Evolutionary conservation across 2,329 filamentous ascomycete species (phyloP).

Genomic region (Penicillium sclerotiorum): DNA sequence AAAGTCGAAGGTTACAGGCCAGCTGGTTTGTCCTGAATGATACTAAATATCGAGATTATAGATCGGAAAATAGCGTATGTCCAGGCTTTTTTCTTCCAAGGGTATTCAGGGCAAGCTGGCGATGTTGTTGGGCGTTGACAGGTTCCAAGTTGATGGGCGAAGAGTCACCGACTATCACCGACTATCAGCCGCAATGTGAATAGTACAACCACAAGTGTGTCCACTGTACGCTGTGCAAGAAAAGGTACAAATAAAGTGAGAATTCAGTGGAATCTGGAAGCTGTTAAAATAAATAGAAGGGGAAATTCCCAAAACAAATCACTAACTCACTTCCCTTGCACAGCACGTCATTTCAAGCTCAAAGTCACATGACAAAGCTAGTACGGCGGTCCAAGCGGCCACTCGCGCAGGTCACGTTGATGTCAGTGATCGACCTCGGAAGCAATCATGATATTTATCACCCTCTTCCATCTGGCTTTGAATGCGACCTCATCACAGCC

Average conservation of each 20-base stretch:
- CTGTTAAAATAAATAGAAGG: conserved; percentile 2
- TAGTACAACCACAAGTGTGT: conserved; percentile 3
- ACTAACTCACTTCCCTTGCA: conserved; percentile 24
- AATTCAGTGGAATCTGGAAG: background rate
- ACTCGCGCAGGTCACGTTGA: conserved; percentile 39
- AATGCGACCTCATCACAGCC: conserved; percentile 43
- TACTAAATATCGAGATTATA: too few species aligned
- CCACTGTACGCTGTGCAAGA: background rate
- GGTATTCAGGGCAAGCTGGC: conserved; percentile 5
- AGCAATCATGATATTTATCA: conserved; percentile 9
- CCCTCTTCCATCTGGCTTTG: conserved; percentile 23
- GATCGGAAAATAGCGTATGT: too few species aligned
- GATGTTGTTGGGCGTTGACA: too few species aligned
- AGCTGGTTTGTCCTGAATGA: too few species aligned
- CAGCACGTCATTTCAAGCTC: conserved; percentile 27
- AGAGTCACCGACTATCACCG: conserved; percentile 24
- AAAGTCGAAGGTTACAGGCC: too few species aligned
- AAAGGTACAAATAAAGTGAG: background rate
- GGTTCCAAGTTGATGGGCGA: too few species aligned
- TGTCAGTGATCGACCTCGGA: conserved; percentile 22
- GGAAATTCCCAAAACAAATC: conserved; percentile 7
- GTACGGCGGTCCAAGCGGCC: conserved; percentile 36
- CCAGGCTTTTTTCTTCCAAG: too few species aligned
- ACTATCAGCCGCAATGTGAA: too few species aligned
- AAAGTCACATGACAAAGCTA: conserved; percentile 32